A percentile compares a stretch with the other conserved stretches of the same genome.
phyloP scores from a whole-genome alignment of 176 grass and related monocot species.

The Carex littledalei region DNA sequence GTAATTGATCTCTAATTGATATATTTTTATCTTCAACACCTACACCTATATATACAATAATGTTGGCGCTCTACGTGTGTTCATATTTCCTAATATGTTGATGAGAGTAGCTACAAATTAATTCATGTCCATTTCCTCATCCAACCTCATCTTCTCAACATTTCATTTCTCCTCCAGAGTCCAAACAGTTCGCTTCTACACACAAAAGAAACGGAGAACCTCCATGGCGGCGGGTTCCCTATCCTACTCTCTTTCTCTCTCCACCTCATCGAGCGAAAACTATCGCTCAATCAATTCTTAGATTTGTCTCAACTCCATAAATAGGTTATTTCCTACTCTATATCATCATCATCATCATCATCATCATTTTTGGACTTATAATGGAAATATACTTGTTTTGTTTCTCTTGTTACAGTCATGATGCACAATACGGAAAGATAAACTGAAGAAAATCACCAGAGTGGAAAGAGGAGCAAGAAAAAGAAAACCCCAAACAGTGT shows the following conservation, averaged over 20 bases:
- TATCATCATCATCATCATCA: neutral
- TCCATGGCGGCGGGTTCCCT: neutral
- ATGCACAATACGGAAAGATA: neutral
- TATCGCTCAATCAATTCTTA: neutral
- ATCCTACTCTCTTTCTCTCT: neutral
- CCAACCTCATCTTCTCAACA: neutral
- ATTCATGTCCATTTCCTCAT: neutral
- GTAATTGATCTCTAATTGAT: no score
- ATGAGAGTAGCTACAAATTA: neutral
- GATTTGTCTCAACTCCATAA: neutral
- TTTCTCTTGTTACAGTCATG: neutral
- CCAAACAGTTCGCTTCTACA: neutral
- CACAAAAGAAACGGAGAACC: neutral
- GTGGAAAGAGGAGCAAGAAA: neutral
- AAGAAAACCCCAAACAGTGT: neutral
- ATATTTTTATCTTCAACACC: no score
- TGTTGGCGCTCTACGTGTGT: neutral
- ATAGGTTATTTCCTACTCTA: neutral
- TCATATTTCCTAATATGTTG: neutral
- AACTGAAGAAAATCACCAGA: neutral
- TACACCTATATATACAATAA: neutral
- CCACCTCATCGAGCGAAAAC: neutral
- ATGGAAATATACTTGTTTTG: neutral
- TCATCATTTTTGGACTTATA: neutral
- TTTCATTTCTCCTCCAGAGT: neutral